Percentiles rank a stretch among this genome's conserved stretches.
Conservation (phyloP, 495 filamentous ascomycete species). For the Chlorociboria aeruginascens region DNA sequence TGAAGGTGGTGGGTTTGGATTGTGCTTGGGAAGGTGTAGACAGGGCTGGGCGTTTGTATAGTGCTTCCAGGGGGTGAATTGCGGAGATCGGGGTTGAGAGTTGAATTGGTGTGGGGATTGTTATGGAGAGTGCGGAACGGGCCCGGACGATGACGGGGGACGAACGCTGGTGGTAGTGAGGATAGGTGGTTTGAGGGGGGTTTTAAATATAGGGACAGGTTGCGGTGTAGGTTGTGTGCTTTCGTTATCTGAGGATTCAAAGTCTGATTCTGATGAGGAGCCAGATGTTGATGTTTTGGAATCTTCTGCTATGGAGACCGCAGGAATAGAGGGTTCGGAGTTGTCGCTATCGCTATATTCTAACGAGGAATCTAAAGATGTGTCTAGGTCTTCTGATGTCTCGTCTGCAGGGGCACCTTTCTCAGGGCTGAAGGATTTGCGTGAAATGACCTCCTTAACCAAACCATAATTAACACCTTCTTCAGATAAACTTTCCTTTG, state of each 20-base stretch:
- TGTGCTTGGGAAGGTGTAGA: not conserved
- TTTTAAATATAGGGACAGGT: not conserved
- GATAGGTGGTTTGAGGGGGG: not conserved
- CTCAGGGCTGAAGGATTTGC: constrained; percentile 3
- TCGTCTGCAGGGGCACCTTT: constrained; percentile 1
- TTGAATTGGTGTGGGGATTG: constrained; percentile 28
- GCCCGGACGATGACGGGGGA: constrained; percentile 26
- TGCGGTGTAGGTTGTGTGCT: not conserved
- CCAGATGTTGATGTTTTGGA: constrained; percentile 9
- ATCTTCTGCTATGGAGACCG: constrained; percentile 7
- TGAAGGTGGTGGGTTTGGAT: constrained; percentile 26
- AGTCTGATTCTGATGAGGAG: constrained; percentile 3
- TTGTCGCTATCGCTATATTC: not conserved
- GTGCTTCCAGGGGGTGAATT: constrained; percentile 17
- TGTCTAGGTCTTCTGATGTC: not conserved
- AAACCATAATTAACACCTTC: too few species aligned
- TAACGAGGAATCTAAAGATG: not conserved
- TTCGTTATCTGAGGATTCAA: not conserved
- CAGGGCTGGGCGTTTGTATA: constrained; percentile 51
- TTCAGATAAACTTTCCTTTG: too few species aligned
- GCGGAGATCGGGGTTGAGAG: constrained; percentile 4
- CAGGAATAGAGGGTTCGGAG: not conserved
- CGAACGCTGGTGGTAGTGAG: constrained; percentile 6
- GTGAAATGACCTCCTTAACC: too few species aligned
- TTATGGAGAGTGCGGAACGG: constrained; percentile 35